Evolutionary conservation across 2,329 filamentous ascomycete species (phyloP).

Genomic region (Hymenoscyphus occultus): DNA sequence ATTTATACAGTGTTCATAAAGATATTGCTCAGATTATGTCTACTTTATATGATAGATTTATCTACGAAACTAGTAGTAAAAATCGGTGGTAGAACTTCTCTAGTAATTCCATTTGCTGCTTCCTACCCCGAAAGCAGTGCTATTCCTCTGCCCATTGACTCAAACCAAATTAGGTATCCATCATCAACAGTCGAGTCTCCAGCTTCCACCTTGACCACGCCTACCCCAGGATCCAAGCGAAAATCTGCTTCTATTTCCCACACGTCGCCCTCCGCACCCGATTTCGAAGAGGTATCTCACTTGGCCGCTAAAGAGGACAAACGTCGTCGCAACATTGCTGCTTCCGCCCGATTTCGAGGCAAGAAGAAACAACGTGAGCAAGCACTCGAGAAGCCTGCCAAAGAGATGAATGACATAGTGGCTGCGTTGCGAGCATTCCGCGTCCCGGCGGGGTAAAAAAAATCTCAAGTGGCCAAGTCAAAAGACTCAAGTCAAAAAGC

Average conservation of each 20-base stretch:
- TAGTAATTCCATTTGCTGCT: slow-evolving; percentile 17
- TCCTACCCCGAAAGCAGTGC: slow-evolving; percentile 5
- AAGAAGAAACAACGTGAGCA: slow-evolving; percentile 97
- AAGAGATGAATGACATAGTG: slow-evolving; percentile 81
- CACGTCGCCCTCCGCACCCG: slow-evolving; percentile 40
- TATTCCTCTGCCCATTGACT: slow-evolving; percentile 18
- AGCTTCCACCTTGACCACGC: slow-evolving; percentile 29
- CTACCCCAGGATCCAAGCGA: slow-evolving; percentile 32
- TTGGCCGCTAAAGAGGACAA: slow-evolving; percentile 85
- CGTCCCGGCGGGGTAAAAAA: no score
- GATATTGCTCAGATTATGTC: no score
- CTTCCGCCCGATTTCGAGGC: slow-evolving; percentile 82
- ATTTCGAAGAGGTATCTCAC: slow-evolving; percentile 68
- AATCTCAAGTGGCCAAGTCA: no score
- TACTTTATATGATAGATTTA: no score
- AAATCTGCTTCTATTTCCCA: slow-evolving; percentile 30
- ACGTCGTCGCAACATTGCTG: slow-evolving; percentile 82
- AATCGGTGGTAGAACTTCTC: no score
- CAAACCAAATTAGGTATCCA: slow-evolving; percentile 20
- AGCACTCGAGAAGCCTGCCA: slow-evolving; percentile 75
- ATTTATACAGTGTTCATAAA: no score
- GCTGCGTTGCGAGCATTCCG: slow-evolving; percentile 46
- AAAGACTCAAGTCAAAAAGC: no score
- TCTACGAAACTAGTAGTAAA: no score
- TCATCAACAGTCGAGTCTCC: slow-evolving; percentile 24